These are phyloP conservation scores for Tuber calosporum DNA, from an alignment of 495 filamentous ascomycete genomes.

Conservation along the genomic window DNA sequence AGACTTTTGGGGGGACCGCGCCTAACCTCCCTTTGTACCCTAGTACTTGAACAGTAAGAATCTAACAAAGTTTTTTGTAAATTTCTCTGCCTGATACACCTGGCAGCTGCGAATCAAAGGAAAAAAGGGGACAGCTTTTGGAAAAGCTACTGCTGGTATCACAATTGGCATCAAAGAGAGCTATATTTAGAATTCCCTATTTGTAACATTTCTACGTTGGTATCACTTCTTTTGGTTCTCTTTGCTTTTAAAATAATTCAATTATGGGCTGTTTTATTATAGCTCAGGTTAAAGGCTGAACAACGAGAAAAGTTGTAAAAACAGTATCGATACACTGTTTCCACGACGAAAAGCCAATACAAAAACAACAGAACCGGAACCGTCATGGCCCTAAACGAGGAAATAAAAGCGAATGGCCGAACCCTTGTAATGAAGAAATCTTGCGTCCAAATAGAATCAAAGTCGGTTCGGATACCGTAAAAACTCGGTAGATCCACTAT, in stretches of 20 bases:
- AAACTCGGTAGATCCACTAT: no score
- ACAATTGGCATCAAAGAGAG: conserved; percentile 14
- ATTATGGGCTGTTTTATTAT: not conserved
- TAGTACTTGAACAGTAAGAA: no score
- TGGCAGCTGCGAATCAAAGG: no score
- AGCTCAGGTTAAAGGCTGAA: not conserved
- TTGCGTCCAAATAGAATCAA: not conserved
- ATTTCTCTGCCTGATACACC: no score
- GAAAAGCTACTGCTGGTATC: not conserved
- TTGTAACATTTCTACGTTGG: not conserved
- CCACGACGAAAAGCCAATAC: not conserved
- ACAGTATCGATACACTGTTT: not conserved
- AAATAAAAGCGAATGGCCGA: not conserved
- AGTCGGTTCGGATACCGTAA: not conserved
- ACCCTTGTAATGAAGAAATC: not conserved
- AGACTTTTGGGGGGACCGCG: no score
- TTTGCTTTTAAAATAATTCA: not conserved
- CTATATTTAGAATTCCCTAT: conserved; percentile 18
- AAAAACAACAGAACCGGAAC: not conserved
- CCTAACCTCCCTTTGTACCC: not conserved
- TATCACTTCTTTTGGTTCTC: not conserved
- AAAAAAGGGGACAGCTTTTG: no score
- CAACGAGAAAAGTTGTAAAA: not conserved
- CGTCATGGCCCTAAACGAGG: not conserved
- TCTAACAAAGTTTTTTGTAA: no score